Evolutionary conservation across 352 stramenopile species (phyloP).

Genomic region (Phytophthora kernoviae): DNA sequence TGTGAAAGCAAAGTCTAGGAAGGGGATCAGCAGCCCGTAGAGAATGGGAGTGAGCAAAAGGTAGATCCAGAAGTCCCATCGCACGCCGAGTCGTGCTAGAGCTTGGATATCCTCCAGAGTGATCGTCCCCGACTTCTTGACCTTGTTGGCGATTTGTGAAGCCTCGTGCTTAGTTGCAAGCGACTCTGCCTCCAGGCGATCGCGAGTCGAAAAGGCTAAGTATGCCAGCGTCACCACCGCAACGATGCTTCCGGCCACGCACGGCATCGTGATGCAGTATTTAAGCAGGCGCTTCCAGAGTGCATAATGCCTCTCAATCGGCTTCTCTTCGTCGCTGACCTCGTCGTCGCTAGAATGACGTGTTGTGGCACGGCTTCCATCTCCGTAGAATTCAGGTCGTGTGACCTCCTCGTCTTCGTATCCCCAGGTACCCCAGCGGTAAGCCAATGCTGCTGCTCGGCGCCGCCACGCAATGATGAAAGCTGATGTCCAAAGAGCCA

Average conservation of each 20-base stretch:
- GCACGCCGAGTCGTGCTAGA: constrained; percentile 63
- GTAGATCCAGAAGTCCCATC: constrained; percentile 87
- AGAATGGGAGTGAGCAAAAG: constrained; percentile 84
- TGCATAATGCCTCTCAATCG: constrained; percentile 51
- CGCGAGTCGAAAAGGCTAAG: constrained; percentile 79
- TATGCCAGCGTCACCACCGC: constrained; percentile 65
- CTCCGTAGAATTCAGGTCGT: constrained; percentile 83
- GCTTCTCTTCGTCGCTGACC: background rate
- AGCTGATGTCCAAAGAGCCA: constrained; percentile 88
- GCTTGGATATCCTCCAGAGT: constrained; percentile 61
- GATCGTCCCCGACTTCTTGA: constrained; percentile 54
- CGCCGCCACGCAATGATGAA: constrained; percentile 91
- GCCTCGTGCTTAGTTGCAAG: constrained; percentile 51
- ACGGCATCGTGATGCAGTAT: constrained; percentile 71
- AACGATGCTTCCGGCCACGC: constrained; percentile 62
- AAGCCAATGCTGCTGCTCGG: constrained; percentile 75
- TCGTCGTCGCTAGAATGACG: constrained; percentile 4
- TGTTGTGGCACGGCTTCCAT: constrained; percentile 14
- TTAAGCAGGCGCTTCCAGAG: constrained; percentile 78
- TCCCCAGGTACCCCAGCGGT: constrained; percentile 89
- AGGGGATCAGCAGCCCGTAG: constrained; percentile 85
- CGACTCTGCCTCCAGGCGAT: constrained; percentile 63
- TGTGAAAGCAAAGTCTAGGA: constrained; percentile 87
- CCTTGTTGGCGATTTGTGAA: constrained; percentile 49
- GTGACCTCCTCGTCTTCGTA: constrained; percentile 88